These are phyloP conservation scores for Metarhizium sp. DNA, from an alignment of 2,329 filamentous ascomycete species.

Conservation along the genomic window DNA sequence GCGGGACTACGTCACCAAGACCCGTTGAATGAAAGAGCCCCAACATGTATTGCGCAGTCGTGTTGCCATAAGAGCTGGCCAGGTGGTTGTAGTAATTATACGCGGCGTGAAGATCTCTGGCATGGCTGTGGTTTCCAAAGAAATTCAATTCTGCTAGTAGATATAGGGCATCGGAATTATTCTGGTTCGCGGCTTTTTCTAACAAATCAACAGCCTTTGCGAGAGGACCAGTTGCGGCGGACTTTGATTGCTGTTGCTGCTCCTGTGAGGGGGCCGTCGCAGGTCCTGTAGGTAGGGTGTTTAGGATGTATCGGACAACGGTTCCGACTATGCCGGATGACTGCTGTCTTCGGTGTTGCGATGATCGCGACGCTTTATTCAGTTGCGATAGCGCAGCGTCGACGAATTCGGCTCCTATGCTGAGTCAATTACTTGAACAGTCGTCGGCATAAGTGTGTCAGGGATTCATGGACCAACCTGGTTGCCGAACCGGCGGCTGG, in stretches of 20 bases:
- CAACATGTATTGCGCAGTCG: slow-evolving; percentile 90
- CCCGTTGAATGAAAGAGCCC: slow-evolving; percentile 95
- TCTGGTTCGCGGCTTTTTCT: slow-evolving; percentile 40
- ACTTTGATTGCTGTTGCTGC: slow-evolving; percentile 16
- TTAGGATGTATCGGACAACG: slow-evolving; percentile 33
- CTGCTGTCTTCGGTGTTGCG: slow-evolving; percentile 33
- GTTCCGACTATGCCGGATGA: slow-evolving; percentile 33
- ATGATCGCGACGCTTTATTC: slow-evolving; percentile 36
- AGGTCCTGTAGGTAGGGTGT: slow-evolving; percentile 40
- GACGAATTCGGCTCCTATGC: slow-evolving; percentile 41
- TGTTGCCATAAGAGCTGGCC: slow-evolving; percentile 70
- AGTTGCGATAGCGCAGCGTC: slow-evolving; percentile 42
- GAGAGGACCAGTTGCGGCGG: slow-evolving; percentile 31
- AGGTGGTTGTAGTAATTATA: slow-evolving; percentile 76
- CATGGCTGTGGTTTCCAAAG: slow-evolving; percentile 86
- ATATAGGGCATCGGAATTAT: slow-evolving; percentile 77
- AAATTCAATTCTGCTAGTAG: slow-evolving; percentile 93
- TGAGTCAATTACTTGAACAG: background rate
- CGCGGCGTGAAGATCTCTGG: slow-evolving; percentile 68
- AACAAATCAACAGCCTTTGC: slow-evolving; percentile 42
- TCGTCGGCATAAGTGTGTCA: background rate
- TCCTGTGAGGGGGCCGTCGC: slow-evolving; percentile 34
- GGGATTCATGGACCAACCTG: slow-evolving; percentile 21
- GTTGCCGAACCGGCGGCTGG: slow-evolving; percentile 21
- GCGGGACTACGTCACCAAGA: slow-evolving; percentile 68